Conservation (phyloP, 371 early-diverging fungal genomes). For the Mucor plumbeus region DNA sequence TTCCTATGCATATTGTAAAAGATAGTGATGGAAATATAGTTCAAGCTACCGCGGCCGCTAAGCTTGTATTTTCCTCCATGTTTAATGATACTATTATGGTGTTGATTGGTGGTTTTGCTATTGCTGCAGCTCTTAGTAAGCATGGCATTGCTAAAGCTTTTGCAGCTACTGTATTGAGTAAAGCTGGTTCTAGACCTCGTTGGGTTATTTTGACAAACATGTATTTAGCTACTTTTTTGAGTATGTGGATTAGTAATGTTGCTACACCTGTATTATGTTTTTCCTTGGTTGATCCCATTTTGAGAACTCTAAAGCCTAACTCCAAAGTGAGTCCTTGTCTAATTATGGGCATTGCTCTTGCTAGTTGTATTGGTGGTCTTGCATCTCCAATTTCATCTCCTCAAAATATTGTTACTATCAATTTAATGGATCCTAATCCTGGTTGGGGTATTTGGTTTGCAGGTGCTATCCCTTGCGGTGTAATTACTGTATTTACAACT, state of each 20-base stretch:
- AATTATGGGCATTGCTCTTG: slow-evolving; percentile 93
- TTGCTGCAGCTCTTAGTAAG: slow-evolving; percentile 74
- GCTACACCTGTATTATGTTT: slow-evolving; percentile 88
- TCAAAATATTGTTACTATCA: slow-evolving; percentile 91
- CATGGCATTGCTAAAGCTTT: slow-evolving; percentile 76
- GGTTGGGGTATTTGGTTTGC: slow-evolving; percentile 88
- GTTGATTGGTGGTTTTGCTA: slow-evolving; percentile 92
- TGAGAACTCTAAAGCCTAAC: slow-evolving; percentile 67
- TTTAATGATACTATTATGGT: slow-evolving; percentile 95
- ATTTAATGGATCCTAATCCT: slow-evolving; percentile 84
- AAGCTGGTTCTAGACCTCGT: slow-evolving; percentile 73
- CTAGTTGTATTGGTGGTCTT: slow-evolving; percentile 96
- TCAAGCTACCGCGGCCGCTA: slow-evolving; percentile 78
- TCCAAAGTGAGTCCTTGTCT: slow-evolving; percentile 83
- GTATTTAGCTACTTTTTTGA: slow-evolving; percentile 74
- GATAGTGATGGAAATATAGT: slow-evolving; percentile 49
- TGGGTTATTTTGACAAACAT: slow-evolving; percentile 76
- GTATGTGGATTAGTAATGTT: slow-evolving; percentile 85
- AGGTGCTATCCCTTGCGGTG: slow-evolving; percentile 81
- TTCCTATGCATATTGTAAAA: slow-evolving; percentile 73
- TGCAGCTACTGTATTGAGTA: slow-evolving; percentile 69
- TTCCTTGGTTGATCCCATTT: slow-evolving; percentile 75
- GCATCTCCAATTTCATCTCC: slow-evolving; percentile 95
- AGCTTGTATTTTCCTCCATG: slow-evolving; percentile 88
- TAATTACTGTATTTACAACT: background rate